Evolutionary conservation across 345 rosid species (phyloP).

Genomic region (Microcos paniculata): DNA sequence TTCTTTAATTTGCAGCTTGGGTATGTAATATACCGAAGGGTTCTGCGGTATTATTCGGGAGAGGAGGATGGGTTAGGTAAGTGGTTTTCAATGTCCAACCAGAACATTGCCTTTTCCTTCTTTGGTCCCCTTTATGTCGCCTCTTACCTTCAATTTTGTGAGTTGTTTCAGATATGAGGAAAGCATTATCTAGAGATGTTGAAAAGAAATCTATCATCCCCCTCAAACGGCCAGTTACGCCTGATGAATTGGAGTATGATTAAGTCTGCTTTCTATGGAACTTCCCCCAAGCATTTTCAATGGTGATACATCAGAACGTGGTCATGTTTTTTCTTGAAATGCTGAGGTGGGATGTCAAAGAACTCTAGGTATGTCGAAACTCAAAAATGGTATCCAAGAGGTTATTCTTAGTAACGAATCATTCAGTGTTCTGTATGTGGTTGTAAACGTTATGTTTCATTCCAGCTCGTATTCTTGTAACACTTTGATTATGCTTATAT

Average conservation of each 20-base stretch:
- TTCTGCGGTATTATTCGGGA: constrained; percentile 88
- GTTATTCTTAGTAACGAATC: not conserved
- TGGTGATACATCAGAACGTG: constrained; percentile 1
- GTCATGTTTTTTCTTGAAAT: not conserved
- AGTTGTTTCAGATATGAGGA: constrained; percentile 77
- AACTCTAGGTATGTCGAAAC: constrained; percentile 4
- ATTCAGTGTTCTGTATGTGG: not conserved
- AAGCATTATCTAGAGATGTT: constrained; percentile 81
- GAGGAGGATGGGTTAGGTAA: constrained; percentile 93
- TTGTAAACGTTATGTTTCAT: not conserved
- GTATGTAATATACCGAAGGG: constrained; percentile 81
- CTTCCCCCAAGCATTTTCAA: not conserved
- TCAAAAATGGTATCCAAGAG: not conserved
- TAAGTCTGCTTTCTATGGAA: constrained; percentile 26
- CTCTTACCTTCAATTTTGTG: constrained; percentile 4
- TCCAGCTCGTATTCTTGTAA: not conserved
- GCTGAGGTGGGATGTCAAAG: not conserved
- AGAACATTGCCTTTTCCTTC: not conserved
- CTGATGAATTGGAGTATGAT: constrained; percentile 90
- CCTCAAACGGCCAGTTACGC: constrained; percentile 82
- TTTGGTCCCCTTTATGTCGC: not conserved
- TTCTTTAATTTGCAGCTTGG: constrained; percentile 54
- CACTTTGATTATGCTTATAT: not conserved
- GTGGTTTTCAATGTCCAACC: constrained; percentile 12
- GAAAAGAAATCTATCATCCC: constrained; percentile 87